Evolutionary conservation across 2,329 filamentous ascomycete genomes (phyloP).

Genomic region (Tolypocladium guangdongense): DNA sequence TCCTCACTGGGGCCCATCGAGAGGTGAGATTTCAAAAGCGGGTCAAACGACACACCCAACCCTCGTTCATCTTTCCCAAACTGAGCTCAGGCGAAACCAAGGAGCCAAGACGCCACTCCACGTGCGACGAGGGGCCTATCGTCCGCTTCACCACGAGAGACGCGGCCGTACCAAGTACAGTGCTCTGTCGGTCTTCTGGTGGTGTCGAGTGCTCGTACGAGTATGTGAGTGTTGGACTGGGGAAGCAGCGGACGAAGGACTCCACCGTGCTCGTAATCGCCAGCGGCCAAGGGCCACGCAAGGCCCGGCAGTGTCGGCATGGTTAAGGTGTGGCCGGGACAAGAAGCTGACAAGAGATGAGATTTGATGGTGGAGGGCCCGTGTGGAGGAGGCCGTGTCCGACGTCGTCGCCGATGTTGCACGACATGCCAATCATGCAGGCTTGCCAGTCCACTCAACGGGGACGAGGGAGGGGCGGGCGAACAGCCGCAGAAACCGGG

Average conservation of each 20-base stretch:
- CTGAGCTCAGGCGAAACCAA: background rate
- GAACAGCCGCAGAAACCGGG: background rate
- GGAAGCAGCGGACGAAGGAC: background rate
- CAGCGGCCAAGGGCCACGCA: background rate
- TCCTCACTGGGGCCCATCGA: background rate
- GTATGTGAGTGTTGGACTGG: background rate
- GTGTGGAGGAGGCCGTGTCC: constrained; percentile 2
- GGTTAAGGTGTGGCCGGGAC: background rate
- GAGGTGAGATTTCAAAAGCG: background rate
- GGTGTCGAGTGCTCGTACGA: background rate
- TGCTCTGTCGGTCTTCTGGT: background rate
- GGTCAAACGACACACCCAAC: background rate
- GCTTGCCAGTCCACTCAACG: background rate
- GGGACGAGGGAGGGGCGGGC: background rate
- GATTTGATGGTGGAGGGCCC: constrained; percentile 3
- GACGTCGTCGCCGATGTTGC: constrained; percentile 5
- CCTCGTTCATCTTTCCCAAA: background rate
- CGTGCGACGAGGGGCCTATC: background rate
- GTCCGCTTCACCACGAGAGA: background rate
- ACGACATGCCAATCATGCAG: constrained; percentile 4
- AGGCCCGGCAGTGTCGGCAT: constrained; percentile 1
- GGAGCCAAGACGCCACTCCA: constrained; percentile 6
- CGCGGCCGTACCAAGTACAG: background rate
- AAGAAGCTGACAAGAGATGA: constrained; percentile 8
- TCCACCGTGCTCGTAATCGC: background rate